Conservation (phyloP, 768 basidiomycete genomes). For the Mycena rosella region DNA sequence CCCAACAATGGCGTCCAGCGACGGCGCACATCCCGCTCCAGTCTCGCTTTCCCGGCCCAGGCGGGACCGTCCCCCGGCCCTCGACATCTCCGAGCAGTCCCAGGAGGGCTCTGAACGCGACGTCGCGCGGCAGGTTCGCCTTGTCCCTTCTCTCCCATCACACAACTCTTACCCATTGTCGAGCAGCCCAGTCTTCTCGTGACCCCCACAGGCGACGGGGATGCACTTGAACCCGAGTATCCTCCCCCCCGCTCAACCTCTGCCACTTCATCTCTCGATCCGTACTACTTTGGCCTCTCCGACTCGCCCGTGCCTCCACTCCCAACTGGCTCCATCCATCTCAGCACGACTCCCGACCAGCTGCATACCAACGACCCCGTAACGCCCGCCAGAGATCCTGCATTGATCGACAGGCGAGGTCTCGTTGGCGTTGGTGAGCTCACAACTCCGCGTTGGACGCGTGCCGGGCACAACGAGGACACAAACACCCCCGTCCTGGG, state of each 20-base stretch:
- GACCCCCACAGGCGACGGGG: conserved; percentile 55
- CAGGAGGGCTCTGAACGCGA: conserved; percentile 46
- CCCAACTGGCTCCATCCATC: conserved; percentile 54
- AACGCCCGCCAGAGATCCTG: conserved; percentile 83
- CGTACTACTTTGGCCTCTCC: conserved; percentile 88
- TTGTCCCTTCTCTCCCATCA: conserved; percentile 37
- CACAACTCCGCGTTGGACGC: conserved; percentile 94
- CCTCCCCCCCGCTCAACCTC: conserved; percentile 76
- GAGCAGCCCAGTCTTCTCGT: conserved; percentile 62
- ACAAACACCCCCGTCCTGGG: conserved; percentile 44
- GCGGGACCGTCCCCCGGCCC: conserved; percentile 63
- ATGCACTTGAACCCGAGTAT: conserved; percentile 60
- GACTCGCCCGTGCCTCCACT: conserved; percentile 72
- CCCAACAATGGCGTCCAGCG: conserved; percentile 28
- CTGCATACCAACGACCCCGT: conserved; percentile 63
- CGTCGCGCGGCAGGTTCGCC: conserved; percentile 50
- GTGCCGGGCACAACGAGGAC: conserved; percentile 57
- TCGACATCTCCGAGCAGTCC: conserved; percentile 56
- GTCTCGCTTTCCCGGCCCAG: conserved; percentile 51
- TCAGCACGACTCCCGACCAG: conserved; percentile 75
- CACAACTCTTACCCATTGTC: conserved; percentile 40
- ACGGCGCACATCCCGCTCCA: conserved; percentile 6
- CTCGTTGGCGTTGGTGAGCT: conserved; percentile 97
- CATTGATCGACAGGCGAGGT: conserved; percentile 85
- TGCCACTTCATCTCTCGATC: conserved; percentile 85